These are phyloP conservation scores for Ogataea sp. DNA, from an alignment of 805 yeast genomes.

Conservation along the genomic window DNA sequence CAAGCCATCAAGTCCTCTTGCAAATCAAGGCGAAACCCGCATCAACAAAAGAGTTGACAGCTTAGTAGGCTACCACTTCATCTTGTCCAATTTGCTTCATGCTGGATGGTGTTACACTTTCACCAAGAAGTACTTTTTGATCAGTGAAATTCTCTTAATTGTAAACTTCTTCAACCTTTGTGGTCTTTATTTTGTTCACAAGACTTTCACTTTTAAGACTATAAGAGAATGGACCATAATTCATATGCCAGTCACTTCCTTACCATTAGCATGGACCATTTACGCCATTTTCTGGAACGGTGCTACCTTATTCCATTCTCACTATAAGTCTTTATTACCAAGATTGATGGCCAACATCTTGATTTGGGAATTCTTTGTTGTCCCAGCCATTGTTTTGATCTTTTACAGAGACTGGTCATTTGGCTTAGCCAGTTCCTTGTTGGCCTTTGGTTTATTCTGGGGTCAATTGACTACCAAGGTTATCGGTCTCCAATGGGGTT, in stretches of 20 bases:
- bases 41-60: slow-evolving; percentile 23
- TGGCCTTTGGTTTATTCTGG: slow-evolving; percentile 59
- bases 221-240: slow-evolving; percentile 44
- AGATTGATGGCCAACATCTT: slow-evolving; percentile 64
- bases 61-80: slow-evolving; percentile 53
- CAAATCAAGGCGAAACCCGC: background rate
- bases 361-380: slow-evolving; percentile 69
- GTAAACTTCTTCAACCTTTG: slow-evolving; percentile 54
- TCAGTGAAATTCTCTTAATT: slow-evolving; percentile 50
- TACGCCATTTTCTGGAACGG: slow-evolving; percentile 82
- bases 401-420: slow-evolving; percentile 64
- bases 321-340: slow-evolving; percentile 42
- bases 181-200: slow-evolving; percentile 47
- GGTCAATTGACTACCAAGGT: slow-evolving; percentile 62
- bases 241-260: slow-evolving; percentile 58
- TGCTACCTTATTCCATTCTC: slow-evolving; percentile 62
- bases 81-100: slow-evolving; percentile 49
- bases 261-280: slow-evolving; percentile 70
- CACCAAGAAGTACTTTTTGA: slow-evolving; percentile 47
- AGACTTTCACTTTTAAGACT: slow-evolving; percentile 49
- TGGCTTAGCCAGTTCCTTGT: slow-evolving; percentile 49
- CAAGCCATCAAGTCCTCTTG: slow-evolving; percentile 13
- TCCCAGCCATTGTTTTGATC: slow-evolving; percentile 50
- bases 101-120: slow-evolving; percentile 61
- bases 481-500: slow-evolving; percentile 81